phyloP scores from a whole-genome alignment of 208 protist species.

The Crithidia sp. region DNA sequence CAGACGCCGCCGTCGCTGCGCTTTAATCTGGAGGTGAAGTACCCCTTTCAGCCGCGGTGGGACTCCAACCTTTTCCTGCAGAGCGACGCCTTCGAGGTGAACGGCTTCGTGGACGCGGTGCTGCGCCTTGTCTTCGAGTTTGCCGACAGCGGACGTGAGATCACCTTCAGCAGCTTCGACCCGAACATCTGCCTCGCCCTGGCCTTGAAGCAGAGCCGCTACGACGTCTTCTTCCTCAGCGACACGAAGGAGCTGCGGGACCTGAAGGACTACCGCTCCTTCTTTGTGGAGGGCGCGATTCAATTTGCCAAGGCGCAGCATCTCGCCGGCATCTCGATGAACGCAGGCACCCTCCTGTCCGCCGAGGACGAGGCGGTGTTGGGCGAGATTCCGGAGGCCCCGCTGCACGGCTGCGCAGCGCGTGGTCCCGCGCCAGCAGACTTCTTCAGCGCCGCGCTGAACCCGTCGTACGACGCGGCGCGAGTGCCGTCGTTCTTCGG shows the following conservation, averaged over 20 bases:
- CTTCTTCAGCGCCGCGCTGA: slow-evolving; percentile 28
- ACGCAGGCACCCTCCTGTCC: slow-evolving; percentile 52
- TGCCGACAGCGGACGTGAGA: slow-evolving; percentile 52
- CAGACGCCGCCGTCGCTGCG: slow-evolving; percentile 58
- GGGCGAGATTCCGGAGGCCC: slow-evolving; percentile 18
- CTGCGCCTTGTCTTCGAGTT: slow-evolving; percentile 69
- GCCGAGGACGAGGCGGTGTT: slow-evolving; percentile 28
- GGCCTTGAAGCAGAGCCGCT: slow-evolving; percentile 76
- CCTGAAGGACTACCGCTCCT: slow-evolving; percentile 84
- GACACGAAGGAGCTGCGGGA: slow-evolving; percentile 71
- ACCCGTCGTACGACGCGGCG: slow-evolving; percentile 25
- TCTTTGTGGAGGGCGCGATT: slow-evolving; percentile 67
- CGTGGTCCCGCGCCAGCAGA: slow-evolving; percentile 25
- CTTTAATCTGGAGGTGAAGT: slow-evolving; percentile 85
- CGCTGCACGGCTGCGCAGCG: slow-evolving; percentile 19
- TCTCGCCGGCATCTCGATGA: slow-evolving; percentile 79
- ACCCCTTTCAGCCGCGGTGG: slow-evolving; percentile 69
- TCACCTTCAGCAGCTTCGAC: slow-evolving; percentile 87
- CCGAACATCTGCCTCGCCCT: slow-evolving; percentile 78
- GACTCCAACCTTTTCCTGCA: slow-evolving; percentile 80
- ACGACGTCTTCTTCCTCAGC: slow-evolving; percentile 79
- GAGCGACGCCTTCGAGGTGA: slow-evolving; percentile 80
- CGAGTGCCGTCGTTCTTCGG: slow-evolving; percentile 38
- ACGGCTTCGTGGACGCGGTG: slow-evolving; percentile 79
- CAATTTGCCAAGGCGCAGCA: slow-evolving; percentile 73